Base-by-base conservation (phyloP, 2,329 filamentous ascomycete species). In the Annulohypoxylon truncatum region DNA sequence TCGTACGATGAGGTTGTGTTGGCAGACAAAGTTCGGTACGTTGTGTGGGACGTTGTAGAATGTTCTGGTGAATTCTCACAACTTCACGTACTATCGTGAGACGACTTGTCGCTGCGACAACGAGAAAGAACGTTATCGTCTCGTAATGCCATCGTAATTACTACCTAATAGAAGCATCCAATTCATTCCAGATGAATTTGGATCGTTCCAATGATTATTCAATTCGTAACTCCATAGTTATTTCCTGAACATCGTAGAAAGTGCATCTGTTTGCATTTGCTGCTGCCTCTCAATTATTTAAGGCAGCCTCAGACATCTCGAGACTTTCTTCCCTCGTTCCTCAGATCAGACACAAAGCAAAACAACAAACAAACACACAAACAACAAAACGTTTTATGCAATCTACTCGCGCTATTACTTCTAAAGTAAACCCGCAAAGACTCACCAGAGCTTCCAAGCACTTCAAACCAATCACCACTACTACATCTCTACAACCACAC, bases 191-290 rank as follows among this genome's bases (percentile, higher is more conserved):
- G 66, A 58, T 68, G 50, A 40, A 18, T 52, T 61, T 61, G 5
- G 52, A 35, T 12, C 13, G 0, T 64, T 71, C 69, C 26, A 69
- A 66, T 70, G 54, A 68, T 72, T 60, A 66, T 56, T 68, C 63
- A 67, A 47, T 54, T 54, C 57, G 18, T 31, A 54, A 28, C 53
- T 60, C 61, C 62, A 59, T 51, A 59, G 44, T 31, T 33, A 12
- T 29, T 76, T 77, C 73, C 31, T 62, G 76, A 78, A 77, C 5
- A 33, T 69, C 56, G 56, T 70, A 69, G 75, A 75, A 74, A 18
- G 44, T 67, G 50, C 64, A 10, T 44, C 24, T 52, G 15, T 54
- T 33, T 67, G 50, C 64, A 10, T 44, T 20, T 52, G 15, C 52
- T 33, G 26, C 53, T n/a, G 35, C 26, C 40, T 66, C 54, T 15